A percentile compares a stretch with the other conserved stretches of the same genome.
These are phyloP conservation scores for Aurantiochytrium sp. DNA, from an alignment of 108 stramenopile species.

Conservation along the genomic window DNA sequence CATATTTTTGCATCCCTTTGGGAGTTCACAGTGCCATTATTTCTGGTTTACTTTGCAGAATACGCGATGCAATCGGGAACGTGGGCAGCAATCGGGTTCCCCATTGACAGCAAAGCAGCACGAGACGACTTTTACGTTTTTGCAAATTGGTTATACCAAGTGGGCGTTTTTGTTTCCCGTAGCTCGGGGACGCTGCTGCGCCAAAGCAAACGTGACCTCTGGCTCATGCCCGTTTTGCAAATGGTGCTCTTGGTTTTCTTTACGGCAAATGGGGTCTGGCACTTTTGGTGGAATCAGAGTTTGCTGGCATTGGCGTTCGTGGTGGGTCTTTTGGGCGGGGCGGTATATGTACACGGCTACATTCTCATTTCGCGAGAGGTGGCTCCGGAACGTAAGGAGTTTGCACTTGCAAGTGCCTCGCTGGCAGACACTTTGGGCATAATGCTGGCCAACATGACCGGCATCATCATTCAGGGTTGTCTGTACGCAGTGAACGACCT, in stretches of 20 bases:
- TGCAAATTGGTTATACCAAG: conserved; percentile 67
- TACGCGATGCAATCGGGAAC: conserved; percentile 60
- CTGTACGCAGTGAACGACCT: conserved; percentile 57
- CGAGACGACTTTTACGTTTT: conserved; percentile 57
- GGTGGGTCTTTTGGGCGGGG: conserved; percentile 69
- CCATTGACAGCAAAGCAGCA: conserved; percentile 37
- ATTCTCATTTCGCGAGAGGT: conserved; percentile 55
- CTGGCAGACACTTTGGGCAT: conserved; percentile 65
- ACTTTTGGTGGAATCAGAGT: conserved; percentile 21
- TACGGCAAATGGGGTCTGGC: conserved; percentile 33
- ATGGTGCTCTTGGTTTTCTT: conserved; percentile 57
- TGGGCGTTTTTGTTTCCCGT: conserved; percentile 64
- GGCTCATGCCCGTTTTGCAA: conserved; percentile 66
- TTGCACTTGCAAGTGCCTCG: conserved; percentile 58
- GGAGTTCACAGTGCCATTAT: conserved; percentile 36
- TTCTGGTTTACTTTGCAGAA: conserved; percentile 67
- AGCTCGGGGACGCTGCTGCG: conserved; percentile 54
- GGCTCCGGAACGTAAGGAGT: conserved; percentile 51
- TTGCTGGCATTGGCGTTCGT: conserved; percentile 48
- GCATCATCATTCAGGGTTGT: conserved; percentile 64
- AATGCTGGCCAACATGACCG: conserved; percentile 54
- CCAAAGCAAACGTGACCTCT: conserved; percentile 44
- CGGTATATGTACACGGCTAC: conserved; percentile 70
- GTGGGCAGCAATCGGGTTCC: conserved; percentile 72
- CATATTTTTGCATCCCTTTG: background rate